Conservation (phyloP, 768 basidiomycete species). For the Auricularia auricula-judae region DNA sequence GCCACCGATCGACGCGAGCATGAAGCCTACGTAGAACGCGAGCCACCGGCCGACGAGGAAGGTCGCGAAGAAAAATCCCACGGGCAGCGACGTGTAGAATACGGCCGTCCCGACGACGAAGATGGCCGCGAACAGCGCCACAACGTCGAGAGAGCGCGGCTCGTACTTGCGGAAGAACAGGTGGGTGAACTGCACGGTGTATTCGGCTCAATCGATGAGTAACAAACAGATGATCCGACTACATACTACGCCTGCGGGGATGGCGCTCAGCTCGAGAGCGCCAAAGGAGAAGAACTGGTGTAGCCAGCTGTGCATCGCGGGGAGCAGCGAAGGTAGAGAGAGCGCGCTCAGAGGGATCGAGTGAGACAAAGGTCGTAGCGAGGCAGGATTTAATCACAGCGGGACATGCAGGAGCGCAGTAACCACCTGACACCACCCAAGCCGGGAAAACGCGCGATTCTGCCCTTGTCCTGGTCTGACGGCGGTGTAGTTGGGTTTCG, state of each 20-base stretch:
- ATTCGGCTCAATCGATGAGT: not conserved
- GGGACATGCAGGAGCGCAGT: not conserved
- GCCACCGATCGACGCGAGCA: conserved; percentile 18
- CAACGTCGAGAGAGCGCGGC: not conserved
- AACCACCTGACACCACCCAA: not conserved
- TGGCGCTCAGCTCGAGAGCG: not conserved
- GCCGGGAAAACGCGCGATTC: not conserved
- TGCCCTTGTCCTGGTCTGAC: not conserved
- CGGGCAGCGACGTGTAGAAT: not conserved
- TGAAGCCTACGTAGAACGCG: not conserved
- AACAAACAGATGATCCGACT: not conserved
- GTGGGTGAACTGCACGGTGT: not conserved
- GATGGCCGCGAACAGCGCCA: not conserved
- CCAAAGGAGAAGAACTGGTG: not conserved
- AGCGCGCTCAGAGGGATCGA: not conserved
- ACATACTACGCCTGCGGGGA: not conserved
- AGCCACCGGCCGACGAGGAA: not conserved
- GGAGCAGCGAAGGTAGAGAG: not conserved
- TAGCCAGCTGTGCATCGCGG: not conserved
- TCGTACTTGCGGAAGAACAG: not conserved
- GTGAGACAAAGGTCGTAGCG: not conserved
- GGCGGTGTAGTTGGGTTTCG: not conserved
- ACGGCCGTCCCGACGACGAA: not conserved
- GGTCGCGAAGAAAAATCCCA: not conserved
- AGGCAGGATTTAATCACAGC: not conserved